Conservation (phyloP, 2,329 filamentous ascomycete genomes). For the Scedosporium apiospermum region DNA sequence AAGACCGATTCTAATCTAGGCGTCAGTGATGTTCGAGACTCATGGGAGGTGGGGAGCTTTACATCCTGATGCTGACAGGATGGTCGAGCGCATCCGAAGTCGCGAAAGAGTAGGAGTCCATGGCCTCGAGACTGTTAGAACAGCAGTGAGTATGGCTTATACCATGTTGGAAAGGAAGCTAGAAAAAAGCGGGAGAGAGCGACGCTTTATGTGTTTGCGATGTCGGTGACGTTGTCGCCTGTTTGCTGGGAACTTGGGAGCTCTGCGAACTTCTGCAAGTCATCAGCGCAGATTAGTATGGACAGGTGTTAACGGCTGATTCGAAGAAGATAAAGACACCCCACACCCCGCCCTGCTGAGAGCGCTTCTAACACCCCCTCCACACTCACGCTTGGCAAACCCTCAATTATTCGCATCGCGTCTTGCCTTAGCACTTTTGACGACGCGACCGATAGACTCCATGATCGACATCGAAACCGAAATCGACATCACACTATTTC, state of each 20-base stretch:
- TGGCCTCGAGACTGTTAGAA: slow-evolving; percentile 23
- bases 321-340: no score
- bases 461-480: no score
- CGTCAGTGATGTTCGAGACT: background rate
- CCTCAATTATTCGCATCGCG: background rate
- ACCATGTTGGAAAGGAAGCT: background rate
- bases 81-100: slow-evolving; percentile 77
- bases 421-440: background rate
- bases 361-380: background rate
- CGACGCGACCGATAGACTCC: background rate
- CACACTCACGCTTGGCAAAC: background rate
- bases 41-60: slow-evolving; percentile 5
- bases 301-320: no score
- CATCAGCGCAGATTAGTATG: no score
- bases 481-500: no score
- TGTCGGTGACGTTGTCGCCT: background rate
- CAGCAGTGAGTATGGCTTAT: background rate
- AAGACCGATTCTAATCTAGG: slow-evolving; percentile 24
- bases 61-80: slow-evolving; percentile 60
- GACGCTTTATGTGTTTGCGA: background rate
- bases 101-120: slow-evolving; percentile 96
- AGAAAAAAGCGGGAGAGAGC: background rate
- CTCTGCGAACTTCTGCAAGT: background rate
- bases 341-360: background rate
- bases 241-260: background rate